Base-by-base conservation (phyloP, 2,329 filamentous ascomycete species). In the Zymoseptoria ardabiliae region DNA sequence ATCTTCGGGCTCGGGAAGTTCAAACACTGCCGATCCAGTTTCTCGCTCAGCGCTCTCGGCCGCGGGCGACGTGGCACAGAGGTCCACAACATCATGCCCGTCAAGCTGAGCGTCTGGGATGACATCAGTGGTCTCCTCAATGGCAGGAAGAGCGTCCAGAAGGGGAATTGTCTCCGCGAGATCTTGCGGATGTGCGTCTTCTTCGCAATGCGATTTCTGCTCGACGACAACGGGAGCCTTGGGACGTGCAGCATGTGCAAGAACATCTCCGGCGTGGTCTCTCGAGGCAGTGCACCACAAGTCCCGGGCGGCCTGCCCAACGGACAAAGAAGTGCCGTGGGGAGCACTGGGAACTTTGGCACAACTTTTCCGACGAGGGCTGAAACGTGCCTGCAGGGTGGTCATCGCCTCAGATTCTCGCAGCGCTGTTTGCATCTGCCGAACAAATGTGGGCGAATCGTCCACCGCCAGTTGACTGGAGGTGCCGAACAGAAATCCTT, bases 401-500 rank as follows among this genome's bases (percentile, higher is more conserved):
- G 73, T 66, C 23, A 63, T 45, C 1, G 71, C 59, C 53, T 75
- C 86, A 0, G 86, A 89, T 45, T 77, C 78, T 62, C 79, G 79
- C 63, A 89, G 81, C 1, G 85, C 86, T 56, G 78, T 70, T 56
- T 89, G 84, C 20, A 89, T 73, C 52, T 88, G 82, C 28, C 81
- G 79, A 17, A 89, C 72, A 22, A 86, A 81, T 0, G 81, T 82
- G 0, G 88, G 88, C 0, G 88, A 89, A 41, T 91, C 84, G 58
- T 91, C 88, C 57, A 81, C 77, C 13, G 86, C 87, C 22, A 96
- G 76, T 71, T 96, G 91, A 71, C 91, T 95, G 1, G 88, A 92
- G 0, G 90, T 94, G 1, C 90, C 91, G 73, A 96, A 96, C 0
- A 95, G 75, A 69, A 92, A 89, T 61, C 91, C 85, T 70, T 94